Conservation (phyloP, 495 filamentous ascomycete genomes). For the Talaromyces stipitatus region DNA sequence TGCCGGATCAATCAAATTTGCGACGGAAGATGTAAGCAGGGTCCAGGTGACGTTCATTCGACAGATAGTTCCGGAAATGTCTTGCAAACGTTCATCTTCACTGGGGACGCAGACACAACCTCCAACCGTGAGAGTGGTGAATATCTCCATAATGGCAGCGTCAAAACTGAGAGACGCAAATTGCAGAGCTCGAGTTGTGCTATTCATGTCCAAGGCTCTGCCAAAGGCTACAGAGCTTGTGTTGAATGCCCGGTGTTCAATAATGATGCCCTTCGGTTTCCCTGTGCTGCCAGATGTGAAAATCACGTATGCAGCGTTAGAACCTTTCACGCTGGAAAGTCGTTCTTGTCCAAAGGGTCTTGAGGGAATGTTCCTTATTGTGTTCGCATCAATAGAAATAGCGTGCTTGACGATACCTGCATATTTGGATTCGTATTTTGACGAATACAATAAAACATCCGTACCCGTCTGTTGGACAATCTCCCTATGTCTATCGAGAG, state of each 20-base stretch:
- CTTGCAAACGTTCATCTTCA: slow-evolving; percentile 46
- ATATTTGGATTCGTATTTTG: slow-evolving; percentile 19
- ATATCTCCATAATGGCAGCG: slow-evolving; percentile 42
- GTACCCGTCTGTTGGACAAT: slow-evolving; percentile 32
- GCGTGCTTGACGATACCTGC: slow-evolving; percentile 22
- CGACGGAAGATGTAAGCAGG: slow-evolving; percentile 48
- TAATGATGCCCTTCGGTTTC: slow-evolving; percentile 44
- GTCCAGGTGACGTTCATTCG: slow-evolving; percentile 42
- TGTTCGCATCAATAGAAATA: slow-evolving; percentile 30
- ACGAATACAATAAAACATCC: slow-evolving; percentile 31
- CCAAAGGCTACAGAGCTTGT: slow-evolving; percentile 40
- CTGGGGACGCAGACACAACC: slow-evolving; percentile 55
- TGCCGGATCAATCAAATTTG: slow-evolving; percentile 39
- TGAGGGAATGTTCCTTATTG: slow-evolving; percentile 18
- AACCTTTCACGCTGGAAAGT: slow-evolving; percentile 8
- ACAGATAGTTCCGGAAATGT: slow-evolving; percentile 40
- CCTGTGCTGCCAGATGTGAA: slow-evolving; percentile 54
- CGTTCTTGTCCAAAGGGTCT: not conserved
- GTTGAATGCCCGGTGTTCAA: slow-evolving; percentile 39
- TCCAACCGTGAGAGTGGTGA: slow-evolving; percentile 46
- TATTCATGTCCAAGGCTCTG: slow-evolving; percentile 24
- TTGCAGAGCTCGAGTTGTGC: slow-evolving; percentile 39
- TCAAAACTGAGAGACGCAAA: slow-evolving; percentile 51
- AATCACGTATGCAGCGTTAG: slow-evolving; percentile 33
- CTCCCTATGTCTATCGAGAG: slow-evolving; percentile 36